phyloP scores from a whole-genome alignment of 148 eudicot genomes.

The Camellia lanceoleosa region DNA sequence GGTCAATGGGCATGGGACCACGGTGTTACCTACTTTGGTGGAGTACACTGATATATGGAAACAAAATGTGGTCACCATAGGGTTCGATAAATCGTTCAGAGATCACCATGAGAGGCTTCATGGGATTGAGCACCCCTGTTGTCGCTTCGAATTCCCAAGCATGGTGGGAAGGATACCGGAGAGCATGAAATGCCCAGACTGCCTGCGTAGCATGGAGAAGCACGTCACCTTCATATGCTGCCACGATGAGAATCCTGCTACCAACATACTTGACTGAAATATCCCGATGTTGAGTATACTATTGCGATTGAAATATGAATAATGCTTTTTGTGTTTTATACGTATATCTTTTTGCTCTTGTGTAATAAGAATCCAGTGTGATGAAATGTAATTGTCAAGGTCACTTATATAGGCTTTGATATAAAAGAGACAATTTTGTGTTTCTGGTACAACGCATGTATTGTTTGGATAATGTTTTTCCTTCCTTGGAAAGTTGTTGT shows the following conservation, averaged over 20 bases:
- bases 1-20: slow-evolving; percentile 30
- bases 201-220: slow-evolving; percentile 38
- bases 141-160: slow-evolving; percentile 38
- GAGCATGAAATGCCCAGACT: slow-evolving; percentile 45
- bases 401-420: too few species aligned
- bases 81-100: slow-evolving; percentile 25
- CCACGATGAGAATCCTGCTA: slow-evolving; percentile 27
- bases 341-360: too few species aligned
- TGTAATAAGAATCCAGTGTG: too few species aligned
- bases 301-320: too few species aligned
- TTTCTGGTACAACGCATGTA: too few species aligned
- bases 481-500: too few species aligned
- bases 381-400: too few species aligned
- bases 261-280: too few species aligned
- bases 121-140: slow-evolving; percentile 28
- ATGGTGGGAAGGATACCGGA: slow-evolving; percentile 35
- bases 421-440: too few species aligned
- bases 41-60: slow-evolving; percentile 35
- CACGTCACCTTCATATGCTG: slow-evolving; percentile 37
- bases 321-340: too few species aligned
- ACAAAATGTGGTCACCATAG: slow-evolving; percentile 21
- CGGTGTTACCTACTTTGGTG: slow-evolving; percentile 12
- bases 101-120: slow-evolving; percentile 27
- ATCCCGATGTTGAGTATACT: too few species aligned
- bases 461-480: too few species aligned